These are phyloP conservation scores for Cyclotella cryptica DNA, from an alignment of 108 stramenopile species.

Conservation along the genomic window DNA sequence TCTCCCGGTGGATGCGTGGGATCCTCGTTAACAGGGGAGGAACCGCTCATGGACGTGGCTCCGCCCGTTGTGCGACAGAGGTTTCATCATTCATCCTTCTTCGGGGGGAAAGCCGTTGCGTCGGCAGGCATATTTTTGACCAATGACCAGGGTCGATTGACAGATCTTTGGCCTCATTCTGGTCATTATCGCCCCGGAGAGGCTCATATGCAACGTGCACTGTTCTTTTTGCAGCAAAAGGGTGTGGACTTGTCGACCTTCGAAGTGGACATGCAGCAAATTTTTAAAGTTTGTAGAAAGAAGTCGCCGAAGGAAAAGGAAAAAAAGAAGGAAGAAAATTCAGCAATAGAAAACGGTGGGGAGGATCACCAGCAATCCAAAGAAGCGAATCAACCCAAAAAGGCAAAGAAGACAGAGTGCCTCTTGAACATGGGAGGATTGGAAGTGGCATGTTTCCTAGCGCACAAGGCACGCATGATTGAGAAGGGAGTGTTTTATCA, in stretches of 20 bases:
- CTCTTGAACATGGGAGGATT: conserved; percentile 73
- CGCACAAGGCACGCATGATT: conserved; percentile 83
- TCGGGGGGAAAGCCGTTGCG: conserved; percentile 89
- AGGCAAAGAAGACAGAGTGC: conserved; percentile 77
- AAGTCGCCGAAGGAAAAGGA: conserved; percentile 38
- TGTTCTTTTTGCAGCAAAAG: conserved; percentile 75
- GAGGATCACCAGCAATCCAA: conserved; percentile 8
- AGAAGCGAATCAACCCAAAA: conserved; percentile 49
- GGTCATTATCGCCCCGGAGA: conserved; percentile 94
- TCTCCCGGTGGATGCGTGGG: conserved; percentile 32
- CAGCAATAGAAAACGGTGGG: not conserved
- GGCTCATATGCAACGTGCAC: conserved; percentile 87
- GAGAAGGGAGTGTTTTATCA: conserved; percentile 79
- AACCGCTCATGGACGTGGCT: not conserved
- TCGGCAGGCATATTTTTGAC: conserved; percentile 93
- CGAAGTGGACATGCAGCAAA: conserved; percentile 91
- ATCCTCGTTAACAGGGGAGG: not conserved
- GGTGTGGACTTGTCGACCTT: conserved; percentile 82
- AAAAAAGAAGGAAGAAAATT: conserved; percentile 33
- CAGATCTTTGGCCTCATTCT: conserved; percentile 89
- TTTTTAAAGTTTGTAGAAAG: conserved; percentile 85
- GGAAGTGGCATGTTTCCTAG: conserved; percentile 80
- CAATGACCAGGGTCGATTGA: conserved; percentile 78
- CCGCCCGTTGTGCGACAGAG: conserved; percentile 58
- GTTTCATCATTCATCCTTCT: conserved; percentile 96